A percentile compares a stretch with the other conserved stretches of the same genome.
phyloP scores from a whole-genome alignment of 2,329 filamentous ascomycete genomes.

The Drechmeria coniospora region DNA sequence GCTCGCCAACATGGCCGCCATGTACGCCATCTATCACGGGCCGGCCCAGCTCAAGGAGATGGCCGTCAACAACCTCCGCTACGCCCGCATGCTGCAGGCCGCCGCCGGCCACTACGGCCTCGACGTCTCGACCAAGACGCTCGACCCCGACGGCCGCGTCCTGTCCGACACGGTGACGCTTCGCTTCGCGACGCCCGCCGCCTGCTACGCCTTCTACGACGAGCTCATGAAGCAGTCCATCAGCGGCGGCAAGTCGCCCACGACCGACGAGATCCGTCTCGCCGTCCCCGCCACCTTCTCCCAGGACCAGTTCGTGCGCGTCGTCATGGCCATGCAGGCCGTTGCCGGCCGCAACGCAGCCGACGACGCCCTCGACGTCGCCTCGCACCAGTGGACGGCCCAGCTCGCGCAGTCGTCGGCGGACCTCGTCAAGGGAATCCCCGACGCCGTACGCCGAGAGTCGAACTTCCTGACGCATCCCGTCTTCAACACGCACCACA shows the following conservation, averaged over 20 bases:
- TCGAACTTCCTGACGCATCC: conserved; percentile 73
- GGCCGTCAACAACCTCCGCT: conserved; percentile 59
- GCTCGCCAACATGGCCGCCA: conserved; percentile 86
- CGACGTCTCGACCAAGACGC: conserved; percentile 42
- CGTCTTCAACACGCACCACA: conserved; percentile 90
- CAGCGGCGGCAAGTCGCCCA: conserved; percentile 53
- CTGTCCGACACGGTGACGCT: conserved; percentile 74
- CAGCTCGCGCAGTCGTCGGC: conserved; percentile 17
- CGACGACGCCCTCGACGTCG: conserved; percentile 9
- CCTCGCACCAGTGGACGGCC: conserved; percentile 27
- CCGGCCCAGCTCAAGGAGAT: conserved; percentile 71
- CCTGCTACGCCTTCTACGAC: conserved; percentile 9
- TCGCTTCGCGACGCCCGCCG: conserved; percentile 19
- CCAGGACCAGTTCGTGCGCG: conserved; percentile 7
- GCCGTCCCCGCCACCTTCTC: conserved; percentile 13
- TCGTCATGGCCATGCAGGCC: conserved; percentile 12
- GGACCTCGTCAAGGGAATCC: conserved; percentile 27
- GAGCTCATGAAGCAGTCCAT: conserved; percentile 43
- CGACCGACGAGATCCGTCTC: conserved; percentile 10
- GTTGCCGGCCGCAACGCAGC: conserved; percentile 12
- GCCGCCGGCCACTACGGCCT: conserved; percentile 48
- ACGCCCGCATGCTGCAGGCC: conserved; percentile 53
- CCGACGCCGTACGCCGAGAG: conserved; percentile 49
- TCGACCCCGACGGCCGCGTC: conserved; percentile 37
- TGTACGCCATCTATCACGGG: conserved; percentile 91